Conservation (phyloP, 1,139 yeast genomes). For the Hyphopichia khmerensis region DNA sequence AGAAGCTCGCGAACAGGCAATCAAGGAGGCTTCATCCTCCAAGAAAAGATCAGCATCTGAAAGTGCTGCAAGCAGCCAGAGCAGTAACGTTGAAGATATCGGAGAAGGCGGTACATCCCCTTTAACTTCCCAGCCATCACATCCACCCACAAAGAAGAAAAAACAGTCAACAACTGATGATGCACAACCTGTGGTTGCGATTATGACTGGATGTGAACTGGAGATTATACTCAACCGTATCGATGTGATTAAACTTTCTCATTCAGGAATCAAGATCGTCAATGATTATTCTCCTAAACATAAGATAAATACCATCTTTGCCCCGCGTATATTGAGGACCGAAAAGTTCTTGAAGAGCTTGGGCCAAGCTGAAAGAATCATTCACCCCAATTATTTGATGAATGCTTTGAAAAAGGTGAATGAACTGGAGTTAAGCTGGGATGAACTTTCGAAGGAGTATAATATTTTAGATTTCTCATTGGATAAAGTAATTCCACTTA, state of each 20-base stretch:
- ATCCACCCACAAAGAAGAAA: slow-evolving; percentile 3
- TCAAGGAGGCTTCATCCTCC: background rate
- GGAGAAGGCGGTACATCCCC: background rate
- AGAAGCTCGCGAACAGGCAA: slow-evolving; percentile 12
- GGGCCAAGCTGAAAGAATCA: slow-evolving; percentile 34
- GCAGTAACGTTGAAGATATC: background rate
- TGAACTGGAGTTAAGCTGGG: slow-evolving; percentile 15
- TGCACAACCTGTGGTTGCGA: slow-evolving; percentile 33
- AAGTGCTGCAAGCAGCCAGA: background rate
- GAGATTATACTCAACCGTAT: slow-evolving; percentile 37
- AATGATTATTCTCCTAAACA: slow-evolving; percentile 26
- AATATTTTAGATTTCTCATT: slow-evolving; percentile 33
- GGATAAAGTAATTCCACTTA: slow-evolving; percentile 30
- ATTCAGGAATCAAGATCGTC: slow-evolving; percentile 42
- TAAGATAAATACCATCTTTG: slow-evolving; percentile 53
- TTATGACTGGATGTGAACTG: slow-evolving; percentile 65
- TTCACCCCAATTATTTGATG: slow-evolving; percentile 48
- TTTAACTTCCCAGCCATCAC: background rate
- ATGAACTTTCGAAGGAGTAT: slow-evolving; percentile 19
- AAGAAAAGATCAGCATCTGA: slow-evolving; percentile 3
- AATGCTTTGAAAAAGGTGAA: slow-evolving; percentile 34
- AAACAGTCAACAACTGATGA: slow-evolving; percentile 7
- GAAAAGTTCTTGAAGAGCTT: slow-evolving; percentile 69
- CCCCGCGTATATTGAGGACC: slow-evolving; percentile 79
- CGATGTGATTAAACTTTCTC: slow-evolving; percentile 24